A percentile compares a stretch with the other conserved stretches of the same genome.
phyloP scores from a whole-genome alignment of 768 basidiomycete genomes.

The Exidia glandulosa region DNA sequence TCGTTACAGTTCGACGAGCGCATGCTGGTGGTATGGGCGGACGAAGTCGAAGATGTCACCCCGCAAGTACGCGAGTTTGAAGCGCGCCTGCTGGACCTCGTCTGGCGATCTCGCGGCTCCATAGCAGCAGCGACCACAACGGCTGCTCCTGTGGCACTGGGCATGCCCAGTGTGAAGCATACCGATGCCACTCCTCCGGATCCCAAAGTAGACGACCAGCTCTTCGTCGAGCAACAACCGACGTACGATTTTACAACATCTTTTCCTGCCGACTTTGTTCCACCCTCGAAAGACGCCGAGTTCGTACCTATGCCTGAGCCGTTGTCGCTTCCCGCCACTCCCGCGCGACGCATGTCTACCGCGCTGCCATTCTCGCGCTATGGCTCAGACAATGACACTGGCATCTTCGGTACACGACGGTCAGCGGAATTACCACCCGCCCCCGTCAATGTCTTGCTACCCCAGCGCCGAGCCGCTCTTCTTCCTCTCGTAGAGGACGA shows the following conservation, averaged over 20 bases:
- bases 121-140: not conserved
- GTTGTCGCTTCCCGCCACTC: too few relatives aligned
- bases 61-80: constrained; percentile 41
- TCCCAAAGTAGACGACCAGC: not conserved
- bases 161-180: not conserved
- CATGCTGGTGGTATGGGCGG: constrained; percentile 4
- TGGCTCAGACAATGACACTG: not conserved
- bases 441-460: not conserved
- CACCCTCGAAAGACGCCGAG: not conserved
- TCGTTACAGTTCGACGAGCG: constrained; percentile 3
- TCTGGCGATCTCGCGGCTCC: not conserved
- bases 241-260: not conserved
- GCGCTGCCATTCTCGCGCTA: not conserved
- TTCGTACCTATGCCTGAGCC: not conserved
- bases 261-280: not conserved
- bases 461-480: not conserved
- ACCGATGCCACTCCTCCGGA: not conserved
- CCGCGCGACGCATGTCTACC: not conserved
- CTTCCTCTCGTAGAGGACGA: not conserved
- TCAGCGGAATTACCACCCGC: not conserved
- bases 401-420: not conserved
- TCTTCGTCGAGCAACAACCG: not conserved
- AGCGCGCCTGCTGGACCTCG: constrained; percentile 52
- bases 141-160: not conserved
- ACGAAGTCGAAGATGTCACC: constrained; percentile 2